Evolutionary conservation across 257 asterid species (phyloP).

Genomic region (Solanum pinnatisectum): DNA sequence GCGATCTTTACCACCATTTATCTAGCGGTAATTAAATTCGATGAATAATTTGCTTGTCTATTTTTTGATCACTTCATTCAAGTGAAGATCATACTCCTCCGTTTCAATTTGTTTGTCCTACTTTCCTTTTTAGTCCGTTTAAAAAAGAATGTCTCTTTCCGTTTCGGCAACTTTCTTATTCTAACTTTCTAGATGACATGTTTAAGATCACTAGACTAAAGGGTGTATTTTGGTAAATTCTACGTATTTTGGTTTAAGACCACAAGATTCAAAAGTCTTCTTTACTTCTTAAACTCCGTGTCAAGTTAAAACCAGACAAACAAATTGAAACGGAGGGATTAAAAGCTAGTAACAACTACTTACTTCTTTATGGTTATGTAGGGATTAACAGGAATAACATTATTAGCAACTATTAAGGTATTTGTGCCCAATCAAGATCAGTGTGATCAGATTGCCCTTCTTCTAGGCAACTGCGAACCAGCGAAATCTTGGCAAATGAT

Average conservation of each 20-base stretch:
- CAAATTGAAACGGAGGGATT: not conserved
- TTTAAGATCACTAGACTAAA: not conserved
- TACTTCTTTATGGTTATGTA: slow-evolving; percentile 22
- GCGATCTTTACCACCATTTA: slow-evolving; percentile 91
- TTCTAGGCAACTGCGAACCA: slow-evolving; percentile 82
- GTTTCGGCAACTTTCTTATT: not conserved
- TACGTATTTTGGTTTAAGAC: not conserved
- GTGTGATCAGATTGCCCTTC: slow-evolving; percentile 77
- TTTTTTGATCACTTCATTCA: not conserved
- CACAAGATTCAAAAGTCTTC: not conserved
- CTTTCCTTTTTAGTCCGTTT: not conserved
- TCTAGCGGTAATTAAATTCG: slow-evolving; percentile 51
- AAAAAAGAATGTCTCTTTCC: not conserved
- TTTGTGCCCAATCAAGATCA: slow-evolving; percentile 75
- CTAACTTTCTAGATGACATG: not conserved
- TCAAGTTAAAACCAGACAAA: not conserved
- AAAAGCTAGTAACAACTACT: not conserved
- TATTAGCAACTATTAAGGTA: slow-evolving; percentile 48
- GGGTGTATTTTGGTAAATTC: not conserved
- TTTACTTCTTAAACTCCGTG: not conserved
- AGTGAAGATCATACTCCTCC: not conserved
- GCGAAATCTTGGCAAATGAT: slow-evolving; percentile 93
- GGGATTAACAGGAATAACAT: slow-evolving; percentile 92
- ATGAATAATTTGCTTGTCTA: not conserved
- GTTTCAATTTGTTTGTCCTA: not conserved